These are phyloP conservation scores for Solanum hybrid DNA, from an alignment of 305 asterid genomes.

Conservation along the genomic window DNA sequence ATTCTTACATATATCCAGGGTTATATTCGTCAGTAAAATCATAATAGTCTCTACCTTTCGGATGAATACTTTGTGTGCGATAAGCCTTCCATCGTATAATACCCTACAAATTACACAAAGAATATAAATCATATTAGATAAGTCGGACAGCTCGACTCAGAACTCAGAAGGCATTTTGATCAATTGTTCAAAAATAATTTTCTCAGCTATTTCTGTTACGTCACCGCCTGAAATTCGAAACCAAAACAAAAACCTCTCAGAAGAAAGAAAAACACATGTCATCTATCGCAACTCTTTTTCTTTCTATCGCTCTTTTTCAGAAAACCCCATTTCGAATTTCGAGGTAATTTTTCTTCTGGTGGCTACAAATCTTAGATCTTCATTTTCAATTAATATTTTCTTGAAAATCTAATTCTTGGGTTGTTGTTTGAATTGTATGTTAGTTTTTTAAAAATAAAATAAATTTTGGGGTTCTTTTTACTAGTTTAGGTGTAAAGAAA, in stretches of 20 bases:
- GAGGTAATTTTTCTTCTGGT: background rate
- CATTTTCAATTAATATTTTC: background rate
- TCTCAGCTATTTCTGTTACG: background rate
- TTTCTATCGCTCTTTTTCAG: background rate
- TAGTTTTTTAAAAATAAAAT: background rate
- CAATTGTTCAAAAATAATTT: background rate
- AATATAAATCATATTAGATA: background rate
- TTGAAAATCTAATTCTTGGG: background rate
- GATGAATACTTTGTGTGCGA: no score
- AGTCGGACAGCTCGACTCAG: rapidly evolving
- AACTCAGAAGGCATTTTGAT: background rate
- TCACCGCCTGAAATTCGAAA: background rate
- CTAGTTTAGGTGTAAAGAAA: background rate
- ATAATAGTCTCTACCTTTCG: no score
- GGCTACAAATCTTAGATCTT: background rate
- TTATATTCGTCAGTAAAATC: background rate
- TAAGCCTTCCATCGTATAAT: rapidly evolving
- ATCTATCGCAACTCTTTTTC: background rate
- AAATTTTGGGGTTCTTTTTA: background rate
- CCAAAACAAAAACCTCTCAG: background rate
- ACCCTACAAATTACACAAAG: no score
- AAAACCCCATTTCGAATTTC: background rate
- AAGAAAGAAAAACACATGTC: background rate
- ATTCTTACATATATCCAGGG: background rate
- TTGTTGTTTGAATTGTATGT: background rate